A percentile compares a stretch with the other conserved stretches of the same genome.
Evolutionary conservation across 148 eudicot genomes (phyloP).

Genomic region (Camellia sinensis): DNA sequence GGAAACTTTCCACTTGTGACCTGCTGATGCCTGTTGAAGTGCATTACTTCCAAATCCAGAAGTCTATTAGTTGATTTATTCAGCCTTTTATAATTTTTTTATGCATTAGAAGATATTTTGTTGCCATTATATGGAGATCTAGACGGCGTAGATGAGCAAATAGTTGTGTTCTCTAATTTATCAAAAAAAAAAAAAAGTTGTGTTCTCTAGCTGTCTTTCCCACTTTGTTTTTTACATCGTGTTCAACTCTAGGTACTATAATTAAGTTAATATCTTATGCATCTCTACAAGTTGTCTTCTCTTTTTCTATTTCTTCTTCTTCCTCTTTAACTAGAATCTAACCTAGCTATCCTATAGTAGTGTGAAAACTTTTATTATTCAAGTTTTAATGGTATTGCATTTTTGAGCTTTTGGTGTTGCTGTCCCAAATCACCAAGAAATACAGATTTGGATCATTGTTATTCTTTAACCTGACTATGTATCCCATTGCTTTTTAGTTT

Average conservation of each 20-base stretch:
- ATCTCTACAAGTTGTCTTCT: not conserved
- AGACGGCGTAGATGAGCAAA: not conserved
- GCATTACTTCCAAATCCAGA: not conserved
- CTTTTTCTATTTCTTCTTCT: not conserved
- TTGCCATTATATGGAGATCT: not conserved
- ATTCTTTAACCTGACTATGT: not conserved
- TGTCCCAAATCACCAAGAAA: not conserved
- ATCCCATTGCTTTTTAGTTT: not conserved
- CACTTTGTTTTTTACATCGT: not conserved
- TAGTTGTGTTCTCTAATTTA: not conserved
- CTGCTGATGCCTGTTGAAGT: constrained; percentile 15
- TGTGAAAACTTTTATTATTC: not conserved
- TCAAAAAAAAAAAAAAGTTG: not conserved
- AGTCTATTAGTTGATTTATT: no score
- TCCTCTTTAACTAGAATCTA: not conserved
- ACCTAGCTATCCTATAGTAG: not conserved
- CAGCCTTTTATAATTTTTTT: not conserved
- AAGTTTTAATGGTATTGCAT: not conserved
- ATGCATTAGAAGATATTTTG: not conserved
- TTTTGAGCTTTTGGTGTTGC: not conserved
- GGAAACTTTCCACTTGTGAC: not conserved
- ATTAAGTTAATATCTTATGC: not conserved
- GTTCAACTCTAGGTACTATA: not conserved
- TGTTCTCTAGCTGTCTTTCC: not conserved
- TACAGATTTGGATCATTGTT: not conserved